Base-by-base conservation (phyloP, 2,329 filamentous ascomycete genomes). In the Teratosphaeria zuluensis region DNA sequence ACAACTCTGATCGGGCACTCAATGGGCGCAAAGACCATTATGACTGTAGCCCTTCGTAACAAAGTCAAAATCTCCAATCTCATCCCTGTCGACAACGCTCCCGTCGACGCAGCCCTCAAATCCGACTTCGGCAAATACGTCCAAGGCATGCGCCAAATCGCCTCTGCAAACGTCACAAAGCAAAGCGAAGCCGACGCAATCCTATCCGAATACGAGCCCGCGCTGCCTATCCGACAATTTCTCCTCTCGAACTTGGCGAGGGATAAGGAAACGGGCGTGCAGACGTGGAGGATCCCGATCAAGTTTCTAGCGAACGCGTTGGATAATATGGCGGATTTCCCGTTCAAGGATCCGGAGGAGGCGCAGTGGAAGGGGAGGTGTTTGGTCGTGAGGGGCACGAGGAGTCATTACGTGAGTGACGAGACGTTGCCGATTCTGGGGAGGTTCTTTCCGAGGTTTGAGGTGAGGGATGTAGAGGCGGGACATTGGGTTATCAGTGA, bases 21-120 rank as follows among this genome's bases (percentile, higher is more conserved):
- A 1, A 97, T 97, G 92, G 92, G 94, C 63, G 92, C 92, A 53
- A 97, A 97, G 78, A 86, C 88, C 1, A 90, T 90, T 66, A 96
- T 97, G 92, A 80, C 88, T 0, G 78, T 96, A 59, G 90, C 90
- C 3, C 81, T 97, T 38, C 78, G 81, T 51, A 80, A 84, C 0
- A 89, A 90, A 0, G 77, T 83, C 5, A 76, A 85, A 2, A 80
- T 96, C 59, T 78, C 81, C 16, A 84, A 87, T 66, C 77, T 97
- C 56, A 81, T 96, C 31, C 81, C 90, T 1, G 91, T 97, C 12
- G 92, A 97, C 76, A 97, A 97, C 70, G 90, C 92, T 3, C 92
- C 92, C 1, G 81, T 95, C 8, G 90, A 95, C 70, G 88, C 88
- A 14, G 81, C 83, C 0, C 80, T 97, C 3, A 81, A 83, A 62